Base-by-base conservation (phyloP, 1,284 basidiomycete species). In the Ganoderma meredithae region DNA sequence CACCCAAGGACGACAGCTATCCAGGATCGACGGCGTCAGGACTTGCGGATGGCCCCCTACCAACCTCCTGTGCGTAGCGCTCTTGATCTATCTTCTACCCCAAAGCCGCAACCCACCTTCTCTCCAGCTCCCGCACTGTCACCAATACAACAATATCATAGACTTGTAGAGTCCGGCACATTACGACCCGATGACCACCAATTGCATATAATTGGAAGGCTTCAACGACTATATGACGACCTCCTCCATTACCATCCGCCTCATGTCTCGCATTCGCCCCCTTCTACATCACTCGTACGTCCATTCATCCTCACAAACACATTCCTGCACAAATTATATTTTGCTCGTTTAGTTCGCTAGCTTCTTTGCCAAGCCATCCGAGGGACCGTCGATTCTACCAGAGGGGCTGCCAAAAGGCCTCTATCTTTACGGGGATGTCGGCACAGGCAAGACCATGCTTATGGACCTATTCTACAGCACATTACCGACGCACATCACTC, bases 391-490 rank as follows among this genome's bases (percentile, higher is more conserved):
- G 6, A 71, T 79, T 17, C 78, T 84, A 5, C 86, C 86, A 2
- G 81, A 84, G 25, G 79, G 86, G 61, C 85, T 89, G 1, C 97
- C 97, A 0, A 93, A 93, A 73, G 95, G 97, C 13, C 85, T 99
- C 31, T 99, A 99, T 81, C 90, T 99, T n/a, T 96, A 95, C 79
- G 98, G 98, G 47, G 95, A 96, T 73, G 98, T 99, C 65, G 97
- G 97, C 0, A 99, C 97, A 5, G 97, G 98, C 31, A 96, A 96
- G 85, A 95, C 95, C 0, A 99, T 99, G 97, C 90, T 99, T 71
- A 99, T 99, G 98, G 98, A 99, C 80, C 84, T 99, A 22, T 98
- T 99, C 81, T 96, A 95, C 84, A 90, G 93, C 71, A 93, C 96
- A 1, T 87, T 99, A 1, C 96, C 97, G 0, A 76, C 85, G 0